Percentiles rank a stretch among this genome's conserved stretches.
phyloP scores from a whole-genome alignment of 73 alveolate genomes.

The Blepharisma japonicum region DNA sequence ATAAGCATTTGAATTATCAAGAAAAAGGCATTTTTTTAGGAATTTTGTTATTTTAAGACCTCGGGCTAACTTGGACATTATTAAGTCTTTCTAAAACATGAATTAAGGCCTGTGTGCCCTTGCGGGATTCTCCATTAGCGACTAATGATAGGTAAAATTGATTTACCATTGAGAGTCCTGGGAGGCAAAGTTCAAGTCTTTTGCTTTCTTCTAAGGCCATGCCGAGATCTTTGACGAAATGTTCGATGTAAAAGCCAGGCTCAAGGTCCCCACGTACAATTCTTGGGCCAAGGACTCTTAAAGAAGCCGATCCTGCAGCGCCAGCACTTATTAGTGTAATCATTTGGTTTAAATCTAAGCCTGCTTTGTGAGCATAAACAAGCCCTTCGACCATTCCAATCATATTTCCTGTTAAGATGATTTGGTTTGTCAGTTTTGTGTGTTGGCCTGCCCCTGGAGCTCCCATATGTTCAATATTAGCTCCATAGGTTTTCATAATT shows the following conservation, averaged over 20 bases:
- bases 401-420: conserved; percentile 78
- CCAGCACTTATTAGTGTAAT: conserved; percentile 68
- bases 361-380: conserved; percentile 78
- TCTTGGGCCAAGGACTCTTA: conserved; percentile 70
- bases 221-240: conserved; percentile 78
- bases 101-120: conserved; percentile 75
- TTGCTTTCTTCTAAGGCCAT: conserved; percentile 82
- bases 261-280: conserved; percentile 78
- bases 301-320: conserved; percentile 72
- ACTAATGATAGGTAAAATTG: conserved; percentile 69
- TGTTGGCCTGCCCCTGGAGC: conserved; percentile 82
- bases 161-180: conserved; percentile 72
- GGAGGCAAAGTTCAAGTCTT: conserved; percentile 71
- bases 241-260: conserved; percentile 91
- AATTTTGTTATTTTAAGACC: background rate
- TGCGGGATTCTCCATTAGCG: conserved; percentile 70
- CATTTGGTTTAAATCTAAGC: conserved; percentile 65
- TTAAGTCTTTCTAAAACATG: conserved; percentile 67
- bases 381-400: conserved; percentile 80
- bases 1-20: no score
- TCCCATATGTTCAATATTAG: conserved; percentile 70
- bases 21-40: no score
- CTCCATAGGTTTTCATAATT: conserved; percentile 60
- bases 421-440: conserved; percentile 78
- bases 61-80: conserved; percentile 39